Conservation (phyloP, 345 rosid genomes). For the Gossypium sturtianum region DNA sequence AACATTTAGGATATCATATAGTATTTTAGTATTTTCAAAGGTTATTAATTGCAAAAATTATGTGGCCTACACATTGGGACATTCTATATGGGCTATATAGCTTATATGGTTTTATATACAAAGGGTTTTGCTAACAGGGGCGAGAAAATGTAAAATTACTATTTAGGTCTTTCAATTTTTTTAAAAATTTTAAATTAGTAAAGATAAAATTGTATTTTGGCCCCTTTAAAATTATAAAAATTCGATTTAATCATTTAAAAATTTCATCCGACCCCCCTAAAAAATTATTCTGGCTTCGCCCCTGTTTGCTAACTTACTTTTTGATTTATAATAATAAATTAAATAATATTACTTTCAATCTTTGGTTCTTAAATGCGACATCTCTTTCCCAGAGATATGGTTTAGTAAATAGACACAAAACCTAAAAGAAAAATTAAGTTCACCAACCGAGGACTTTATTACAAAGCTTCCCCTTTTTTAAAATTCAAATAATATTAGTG, state of each 20-base stretch:
- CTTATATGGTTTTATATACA: background rate
- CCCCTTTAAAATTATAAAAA: no score
- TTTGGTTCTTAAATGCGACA: background rate
- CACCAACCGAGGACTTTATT: background rate
- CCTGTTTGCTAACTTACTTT: background rate
- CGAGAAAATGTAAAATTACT: no score
- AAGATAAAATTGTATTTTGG: no score
- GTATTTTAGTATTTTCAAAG: background rate
- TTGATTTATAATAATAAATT: no score
- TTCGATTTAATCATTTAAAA: no score
- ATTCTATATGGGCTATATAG: background rate
- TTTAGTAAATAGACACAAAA: background rate
- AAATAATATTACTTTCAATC: background rate
- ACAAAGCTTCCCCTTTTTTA: conserved; percentile 12
- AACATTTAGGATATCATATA: background rate
- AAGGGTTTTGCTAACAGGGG: background rate
- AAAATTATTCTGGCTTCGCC: no score
- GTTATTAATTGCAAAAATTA: background rate
- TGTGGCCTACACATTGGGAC: background rate
- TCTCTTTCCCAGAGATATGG: background rate
- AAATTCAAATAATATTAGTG: conserved; percentile 38
- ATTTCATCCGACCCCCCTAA: no score
- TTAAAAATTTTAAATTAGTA: no score
- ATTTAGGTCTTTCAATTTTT: no score
- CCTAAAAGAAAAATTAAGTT: background rate